Evolutionary conservation across 1,284 basidiomycete species (phyloP).

Genomic region (Tetrapyrgos nigripes): DNA sequence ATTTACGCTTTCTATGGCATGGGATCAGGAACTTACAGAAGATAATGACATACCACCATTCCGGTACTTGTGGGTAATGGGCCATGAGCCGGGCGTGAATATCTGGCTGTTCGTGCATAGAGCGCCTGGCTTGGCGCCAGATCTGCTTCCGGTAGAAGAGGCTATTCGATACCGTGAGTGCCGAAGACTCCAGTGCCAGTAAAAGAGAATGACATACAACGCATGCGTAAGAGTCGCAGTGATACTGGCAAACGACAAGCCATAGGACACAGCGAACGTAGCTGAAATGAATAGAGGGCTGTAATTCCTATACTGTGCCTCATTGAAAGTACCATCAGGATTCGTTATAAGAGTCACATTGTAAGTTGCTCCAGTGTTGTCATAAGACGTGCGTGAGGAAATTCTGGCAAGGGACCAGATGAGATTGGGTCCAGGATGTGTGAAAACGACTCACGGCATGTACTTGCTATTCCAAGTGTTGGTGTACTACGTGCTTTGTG

Average conservation of each 20-base stretch:
- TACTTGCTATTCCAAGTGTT: constrained; percentile 54
- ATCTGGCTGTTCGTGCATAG: constrained; percentile 70
- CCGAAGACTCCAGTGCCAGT: constrained; percentile 70
- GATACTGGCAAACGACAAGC: constrained; percentile 70
- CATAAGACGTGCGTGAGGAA: constrained; percentile 49
- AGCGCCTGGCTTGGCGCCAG: constrained; percentile 55
- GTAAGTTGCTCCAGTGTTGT: constrained; percentile 63
- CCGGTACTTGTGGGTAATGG: constrained; percentile 72
- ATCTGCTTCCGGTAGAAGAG: constrained; percentile 77
- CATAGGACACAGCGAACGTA: constrained; percentile 63
- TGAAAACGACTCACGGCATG: constrained; percentile 34
- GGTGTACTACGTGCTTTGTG: constrained; percentile 32
- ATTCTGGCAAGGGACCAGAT: constrained; percentile 30
- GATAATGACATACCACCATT: constrained; percentile 71
- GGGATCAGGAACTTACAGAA: constrained; percentile 29
- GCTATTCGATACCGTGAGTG: constrained; percentile 15
- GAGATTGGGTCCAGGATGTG: neutral
- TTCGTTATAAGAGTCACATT: constrained; percentile 65
- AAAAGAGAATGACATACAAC: neutral
- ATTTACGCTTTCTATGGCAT: neutral
- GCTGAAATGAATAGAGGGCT: constrained; percentile 74
- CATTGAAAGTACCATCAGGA: constrained; percentile 58
- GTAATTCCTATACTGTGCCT: constrained; percentile 66
- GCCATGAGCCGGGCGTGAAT: constrained; percentile 79
- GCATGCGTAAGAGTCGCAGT: constrained; percentile 71